Conservation (phyloP, 805 yeast species). For the Debaryomyces tyrocola region DNA sequence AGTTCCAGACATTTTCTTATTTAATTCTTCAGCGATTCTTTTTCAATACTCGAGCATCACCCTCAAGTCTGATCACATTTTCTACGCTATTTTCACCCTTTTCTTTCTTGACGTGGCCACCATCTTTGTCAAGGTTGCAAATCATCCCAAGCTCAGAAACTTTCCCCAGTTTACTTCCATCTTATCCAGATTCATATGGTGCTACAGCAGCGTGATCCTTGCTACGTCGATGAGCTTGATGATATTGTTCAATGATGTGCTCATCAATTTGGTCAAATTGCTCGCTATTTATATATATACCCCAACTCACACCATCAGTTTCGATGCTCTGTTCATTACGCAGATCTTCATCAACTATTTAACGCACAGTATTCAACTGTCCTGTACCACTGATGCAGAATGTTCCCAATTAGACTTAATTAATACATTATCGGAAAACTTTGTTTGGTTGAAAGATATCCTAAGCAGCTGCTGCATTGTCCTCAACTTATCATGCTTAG, state of each 20-base stretch:
- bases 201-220: conserved; percentile 19
- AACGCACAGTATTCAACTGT: conserved; percentile 8
- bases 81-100: conserved; percentile 13
- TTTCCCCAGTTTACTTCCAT: conserved; percentile 16
- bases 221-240: conserved; percentile 9
- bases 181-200: conserved; percentile 20
- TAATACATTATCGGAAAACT: conserved; percentile 2
- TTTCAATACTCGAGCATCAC: conserved; percentile 3
- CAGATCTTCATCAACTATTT: conserved; percentile 17
- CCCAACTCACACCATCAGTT: conserved; percentile 22
- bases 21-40: conserved; percentile 21
- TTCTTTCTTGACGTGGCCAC: conserved; percentile 11
- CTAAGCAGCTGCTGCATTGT: conserved; percentile 18
- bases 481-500: conserved; percentile 17
- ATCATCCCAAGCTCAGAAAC: conserved; percentile 10
- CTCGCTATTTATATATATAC: conserved; percentile 1
- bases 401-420: conserved; percentile 5
- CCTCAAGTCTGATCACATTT: conserved; percentile 27
- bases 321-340: conserved; percentile 23
- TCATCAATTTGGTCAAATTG: conserved; percentile 14
- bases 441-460: conserved; percentile 7
- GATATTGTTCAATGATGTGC: conserved; percentile 18
- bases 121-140: conserved; percentile 12
- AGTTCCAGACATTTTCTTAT: conserved; percentile 14
- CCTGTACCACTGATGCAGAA: conserved; percentile 2